A percentile compares a stretch with the other conserved stretches of the same genome.
Evolutionary conservation across 2,329 filamentous ascomycete species (phyloP).

Genomic region (Graphilbum sp.): DNA sequence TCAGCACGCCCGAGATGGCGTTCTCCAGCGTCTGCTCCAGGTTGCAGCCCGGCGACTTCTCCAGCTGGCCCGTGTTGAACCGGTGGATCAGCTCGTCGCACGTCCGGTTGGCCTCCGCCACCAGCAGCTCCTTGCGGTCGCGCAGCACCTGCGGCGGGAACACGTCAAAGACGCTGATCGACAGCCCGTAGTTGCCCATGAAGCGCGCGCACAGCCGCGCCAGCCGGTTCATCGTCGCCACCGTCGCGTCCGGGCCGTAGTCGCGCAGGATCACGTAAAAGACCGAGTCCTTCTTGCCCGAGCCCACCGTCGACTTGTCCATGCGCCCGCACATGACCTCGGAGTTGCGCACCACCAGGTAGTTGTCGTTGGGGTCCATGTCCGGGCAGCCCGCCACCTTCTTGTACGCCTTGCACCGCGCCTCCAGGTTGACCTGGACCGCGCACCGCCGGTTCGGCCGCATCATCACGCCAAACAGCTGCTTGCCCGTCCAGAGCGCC

Average conservation of each 20-base stretch:
- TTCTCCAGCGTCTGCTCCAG: constrained; percentile 88
- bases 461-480: constrained; percentile 74
- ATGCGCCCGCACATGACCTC: constrained; percentile 95
- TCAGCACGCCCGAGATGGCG: constrained; percentile 77
- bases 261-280: constrained; percentile 96
- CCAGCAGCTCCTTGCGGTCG: constrained; percentile 56
- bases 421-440: constrained; percentile 82
- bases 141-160: constrained; percentile 62
- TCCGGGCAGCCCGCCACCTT: constrained; percentile 42
- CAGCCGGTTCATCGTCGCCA: constrained; percentile 82
- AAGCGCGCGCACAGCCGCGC: constrained; percentile 80
- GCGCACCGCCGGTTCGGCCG: constrained; percentile 70
- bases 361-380: constrained; percentile 76
- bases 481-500: constrained; percentile 86
- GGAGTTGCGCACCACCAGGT: constrained; percentile 86
- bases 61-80: constrained; percentile 65
- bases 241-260: constrained; percentile 78
- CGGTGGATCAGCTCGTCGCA: constrained; percentile 71
- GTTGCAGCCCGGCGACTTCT: constrained; percentile 77
- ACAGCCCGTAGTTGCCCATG: constrained; percentile 84
- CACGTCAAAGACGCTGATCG: constrained; percentile 89
- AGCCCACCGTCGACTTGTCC: constrained; percentile 96
- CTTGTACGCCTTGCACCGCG: constrained; percentile 72
- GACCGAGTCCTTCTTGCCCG: constrained; percentile 92
- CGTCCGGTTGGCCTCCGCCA: constrained; percentile 60